A percentile compares a stretch with the other conserved stretches of the same genome.
phyloP scores from a whole-genome alignment of 371 early-diverging fungal genomes.

The Mortierella sp. region DNA sequence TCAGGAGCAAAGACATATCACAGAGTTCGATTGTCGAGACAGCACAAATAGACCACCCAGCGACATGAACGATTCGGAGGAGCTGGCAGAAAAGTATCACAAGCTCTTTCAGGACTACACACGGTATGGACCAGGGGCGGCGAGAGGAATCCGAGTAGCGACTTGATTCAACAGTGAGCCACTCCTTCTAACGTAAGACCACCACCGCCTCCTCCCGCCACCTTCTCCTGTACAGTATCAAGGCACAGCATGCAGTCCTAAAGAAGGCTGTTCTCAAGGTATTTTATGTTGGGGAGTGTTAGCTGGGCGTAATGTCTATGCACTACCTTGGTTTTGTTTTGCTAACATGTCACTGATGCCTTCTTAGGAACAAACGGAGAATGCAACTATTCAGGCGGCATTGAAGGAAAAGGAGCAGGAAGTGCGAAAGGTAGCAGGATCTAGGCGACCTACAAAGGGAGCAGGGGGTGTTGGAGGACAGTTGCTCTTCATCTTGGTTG shows the following conservation, averaged over 20 bases:
- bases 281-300: too few species aligned
- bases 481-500: too few species aligned
- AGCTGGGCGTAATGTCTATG: too few species aligned
- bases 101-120: conserved; percentile 70
- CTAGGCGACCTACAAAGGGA: too few species aligned
- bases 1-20: too few species aligned
- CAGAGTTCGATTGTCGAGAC: too few species aligned
- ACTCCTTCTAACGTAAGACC: background rate
- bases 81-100: conserved; percentile 69
- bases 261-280: conserved; percentile 75
- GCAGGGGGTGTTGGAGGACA: too few species aligned
- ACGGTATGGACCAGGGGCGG: conserved; percentile 53
- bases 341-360: background rate
- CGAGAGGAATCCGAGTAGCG: background rate
- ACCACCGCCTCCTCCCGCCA: background rate
- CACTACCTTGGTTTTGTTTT: too few species aligned
- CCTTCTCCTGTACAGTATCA: conserved; percentile 55
- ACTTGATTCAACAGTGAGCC: background rate
- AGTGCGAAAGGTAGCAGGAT: conserved; percentile 72
- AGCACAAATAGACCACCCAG: too few species aligned
- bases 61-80: conserved; percentile 62
- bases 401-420: conserved; percentile 76
- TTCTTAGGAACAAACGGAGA: conserved; percentile 69
- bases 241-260: conserved; percentile 70
- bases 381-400: conserved; percentile 63